Base-by-base conservation (phyloP, 129 eudicot species). In the Artemisia annua region DNA sequence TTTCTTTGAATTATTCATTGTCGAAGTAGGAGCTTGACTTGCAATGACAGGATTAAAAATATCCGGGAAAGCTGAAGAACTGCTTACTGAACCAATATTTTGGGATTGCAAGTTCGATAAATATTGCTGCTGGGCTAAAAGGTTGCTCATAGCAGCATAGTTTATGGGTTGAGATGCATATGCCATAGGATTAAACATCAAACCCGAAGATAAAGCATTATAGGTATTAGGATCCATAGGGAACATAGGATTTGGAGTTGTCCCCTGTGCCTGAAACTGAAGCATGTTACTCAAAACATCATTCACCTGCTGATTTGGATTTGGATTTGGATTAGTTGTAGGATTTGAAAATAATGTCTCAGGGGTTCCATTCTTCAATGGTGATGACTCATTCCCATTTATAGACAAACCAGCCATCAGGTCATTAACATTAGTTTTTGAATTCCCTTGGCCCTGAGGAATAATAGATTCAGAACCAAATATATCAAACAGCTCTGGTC, bases 121-220 rank as follows among this genome's bases (percentile, higher is more conserved):
- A 64, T 87, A 81, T 74, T 90, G 97, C 76, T 90, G 98, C 68
- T 90, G 98, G 69, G 96, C 85, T 60, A 94, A 74, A 63, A 93
- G 62, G 70, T 48, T 86, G 30, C 90, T 91, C 97, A 90, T 84
- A 66, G 87, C 89, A 82, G 82, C 85, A 83, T 90, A 87, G 63
- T 88, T 86, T 19, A 90, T 65, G 50, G 75, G 87, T 64, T 90
- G 98, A 17, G 97, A 75, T 63, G 87, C 79, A 78, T 86, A 80
- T 58, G 90, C 71, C 28, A 68, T 35, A 63, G 96, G 96, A 82
- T 94, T 90, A 39, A 86, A 85, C 90, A 82, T 80, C 18, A 86
- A 15, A 56, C 97, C 97, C 14, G 96, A 77, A 65, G 92, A 82
- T 17, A 87, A 43, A 69, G 68, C 67, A 73, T 82, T 90, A 73